Evolutionary conservation across 2,329 filamentous ascomycete species (phyloP), one percentile per base, ranked within the genome.

Genomic region (Calcarisporium arbuscula): DNA sequence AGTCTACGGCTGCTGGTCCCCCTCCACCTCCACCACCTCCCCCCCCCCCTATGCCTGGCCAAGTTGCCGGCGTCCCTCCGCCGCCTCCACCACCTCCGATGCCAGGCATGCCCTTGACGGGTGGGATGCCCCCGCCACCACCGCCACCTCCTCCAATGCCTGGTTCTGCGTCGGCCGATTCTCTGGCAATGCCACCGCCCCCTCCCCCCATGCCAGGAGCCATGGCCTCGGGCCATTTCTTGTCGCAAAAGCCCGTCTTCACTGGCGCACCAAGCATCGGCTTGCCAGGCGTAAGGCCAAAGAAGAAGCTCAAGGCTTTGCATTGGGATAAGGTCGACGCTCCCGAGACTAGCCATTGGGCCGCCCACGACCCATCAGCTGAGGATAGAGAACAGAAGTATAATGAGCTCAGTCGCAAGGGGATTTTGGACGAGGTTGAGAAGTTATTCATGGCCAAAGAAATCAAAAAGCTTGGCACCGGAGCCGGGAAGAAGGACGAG

Each of bases 271-370:
- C 61, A 16, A 74, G 77, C 7, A 69, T 86, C 47, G 78, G 82
- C 28, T 64, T 94, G 50, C 82, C 86, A 22, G 84, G 88, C 41
- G 85, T 88, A 34, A 73, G 90, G 49, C 88, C 92, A 16, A 96
- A 95, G 76, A 96, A 95, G 79, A 98, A 96, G 72, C 86, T 98
- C 61, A 98, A 98, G 77, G 90, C 90, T 39, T 73, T 98, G 48
- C 92, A 98, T 66, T 96, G 92, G 90, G 92, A 98, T 64, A 96
- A 96, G 69, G 87, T 98, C 35, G 92, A 98, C 61, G 77, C 85
- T 34, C 85, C 88, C 16, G 80, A 92, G 56, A 84, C 87, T 32
- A 95, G 90, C 35, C 85, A 95, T 49, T 96, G 90, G 90, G 89
- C 88, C 21, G 74, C 78, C 7, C 87, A 94, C 58, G 77, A 85